Evolutionary conservation across 106 monocot genomes (phyloP).

Genomic region (Ottelia alismoides): DNA sequence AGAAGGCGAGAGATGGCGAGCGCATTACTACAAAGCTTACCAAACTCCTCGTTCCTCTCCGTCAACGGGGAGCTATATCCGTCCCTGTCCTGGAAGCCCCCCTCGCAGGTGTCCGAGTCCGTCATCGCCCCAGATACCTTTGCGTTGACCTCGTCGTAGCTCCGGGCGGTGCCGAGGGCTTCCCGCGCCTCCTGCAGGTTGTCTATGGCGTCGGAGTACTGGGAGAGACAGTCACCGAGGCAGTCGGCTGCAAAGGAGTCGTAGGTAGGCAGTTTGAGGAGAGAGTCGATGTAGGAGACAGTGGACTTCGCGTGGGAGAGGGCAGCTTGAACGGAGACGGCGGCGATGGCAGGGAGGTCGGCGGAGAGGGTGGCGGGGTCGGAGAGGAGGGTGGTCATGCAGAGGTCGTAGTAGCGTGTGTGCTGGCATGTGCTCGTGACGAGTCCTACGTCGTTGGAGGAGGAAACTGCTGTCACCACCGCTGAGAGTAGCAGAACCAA

Average conservation of each 20-base stretch:
- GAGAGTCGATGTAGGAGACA: neutral
- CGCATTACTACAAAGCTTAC: slow-evolving; percentile 18
- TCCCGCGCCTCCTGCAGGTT: neutral
- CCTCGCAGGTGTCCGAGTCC: slow-evolving; percentile 15
- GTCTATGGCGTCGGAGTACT: slow-evolving; percentile 14
- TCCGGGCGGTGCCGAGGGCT: neutral
- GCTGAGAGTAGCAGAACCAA: too few species aligned
- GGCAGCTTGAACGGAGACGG: slow-evolving; percentile 17
- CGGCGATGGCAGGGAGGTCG: slow-evolving; percentile 23
- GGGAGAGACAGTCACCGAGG: slow-evolving; percentile 14
- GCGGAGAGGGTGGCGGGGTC: slow-evolving; percentile 15
- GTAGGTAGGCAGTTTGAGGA: neutral
- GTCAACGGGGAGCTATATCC: slow-evolving; percentile 16
- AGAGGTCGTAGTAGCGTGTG: slow-evolving; percentile 56
- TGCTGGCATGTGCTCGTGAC: slow-evolving; percentile 34
- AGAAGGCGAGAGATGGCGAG: slow-evolving; percentile 9
- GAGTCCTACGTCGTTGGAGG: slow-evolving; percentile 1
- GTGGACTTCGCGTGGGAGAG: slow-evolving; percentile 10
- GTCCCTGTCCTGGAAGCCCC: slow-evolving; percentile 11
- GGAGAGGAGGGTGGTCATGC: slow-evolving; percentile 40
- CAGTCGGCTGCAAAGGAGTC: slow-evolving; percentile 4
- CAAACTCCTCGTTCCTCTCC: slow-evolving; percentile 17
- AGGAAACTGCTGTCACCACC: too few species aligned
- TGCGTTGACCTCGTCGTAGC: slow-evolving; percentile 7
- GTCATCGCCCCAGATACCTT: slow-evolving; percentile 20